Conservation (phyloP, 805 yeast species). For the Hanseniaspora taiwanica region DNA sequence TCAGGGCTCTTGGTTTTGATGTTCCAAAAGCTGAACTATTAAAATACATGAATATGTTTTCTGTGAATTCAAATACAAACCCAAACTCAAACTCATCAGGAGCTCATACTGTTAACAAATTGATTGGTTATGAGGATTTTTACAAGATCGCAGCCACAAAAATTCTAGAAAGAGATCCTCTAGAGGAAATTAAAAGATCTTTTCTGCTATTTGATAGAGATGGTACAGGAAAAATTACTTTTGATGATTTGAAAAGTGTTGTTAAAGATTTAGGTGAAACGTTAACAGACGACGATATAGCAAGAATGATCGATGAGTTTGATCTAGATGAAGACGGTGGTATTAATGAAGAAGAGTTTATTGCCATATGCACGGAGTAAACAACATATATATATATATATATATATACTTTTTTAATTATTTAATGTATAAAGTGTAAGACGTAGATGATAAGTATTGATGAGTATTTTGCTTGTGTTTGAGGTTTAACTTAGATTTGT, state of each 20-base stretch:
- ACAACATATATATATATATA: neutral
- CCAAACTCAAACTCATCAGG: conserved; percentile 12
- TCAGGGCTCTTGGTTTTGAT: conserved; percentile 88
- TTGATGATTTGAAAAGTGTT: conserved; percentile 73
- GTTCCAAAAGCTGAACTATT: conserved; percentile 62
- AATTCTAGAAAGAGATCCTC: conserved; percentile 80
- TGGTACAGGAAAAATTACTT: conserved; percentile 69
- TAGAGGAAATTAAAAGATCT: conserved; percentile 84
- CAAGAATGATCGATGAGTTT: conserved; percentile 96
- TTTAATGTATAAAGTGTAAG: too few species aligned
- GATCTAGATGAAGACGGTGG: conserved; percentile 95
- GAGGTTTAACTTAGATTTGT: too few species aligned
- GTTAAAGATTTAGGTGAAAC: conserved; percentile 90
- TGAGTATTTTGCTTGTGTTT: too few species aligned
- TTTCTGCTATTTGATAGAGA: conserved; percentile 84
- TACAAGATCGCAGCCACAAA: conserved; percentile 58
- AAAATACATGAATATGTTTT: conserved; percentile 68
- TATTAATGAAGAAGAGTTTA: conserved; percentile 81
- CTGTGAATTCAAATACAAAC: too few species aligned
- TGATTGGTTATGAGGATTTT: conserved; percentile 73
- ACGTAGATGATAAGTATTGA: too few species aligned
- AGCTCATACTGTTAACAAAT: conserved; percentile 38
- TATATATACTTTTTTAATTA: too few species aligned
- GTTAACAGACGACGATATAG: conserved; percentile 78
- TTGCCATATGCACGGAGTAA: conserved; percentile 67